These are phyloP conservation scores for Citrus reticulata DNA, from an alignment of 345 rosid species.

Conservation along the genomic window DNA sequence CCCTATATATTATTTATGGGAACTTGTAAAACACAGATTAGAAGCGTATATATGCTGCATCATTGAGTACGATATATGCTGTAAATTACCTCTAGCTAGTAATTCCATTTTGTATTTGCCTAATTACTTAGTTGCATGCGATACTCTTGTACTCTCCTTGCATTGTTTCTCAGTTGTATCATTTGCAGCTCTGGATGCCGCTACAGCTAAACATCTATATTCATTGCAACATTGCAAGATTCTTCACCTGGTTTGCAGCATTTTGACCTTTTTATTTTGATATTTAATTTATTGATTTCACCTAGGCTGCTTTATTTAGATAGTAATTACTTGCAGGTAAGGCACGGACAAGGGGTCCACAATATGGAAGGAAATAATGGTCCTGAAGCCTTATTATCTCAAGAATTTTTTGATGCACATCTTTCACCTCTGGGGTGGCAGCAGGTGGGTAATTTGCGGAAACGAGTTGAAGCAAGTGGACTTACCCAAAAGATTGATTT, in stretches of 20 bases:
- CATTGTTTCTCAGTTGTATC: constrained; percentile 3
- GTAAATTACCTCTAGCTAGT: not conserved
- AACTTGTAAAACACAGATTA: not conserved
- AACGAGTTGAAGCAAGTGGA: constrained; percentile 34
- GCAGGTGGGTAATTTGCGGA: constrained; percentile 45
- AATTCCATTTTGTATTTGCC: not conserved
- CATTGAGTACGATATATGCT: not conserved
- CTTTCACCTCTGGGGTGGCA: constrained; percentile 56
- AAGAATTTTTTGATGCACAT: constrained; percentile 54
- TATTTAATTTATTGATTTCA: not conserved
- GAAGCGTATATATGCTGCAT: not conserved
- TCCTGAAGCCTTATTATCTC: constrained; percentile 38
- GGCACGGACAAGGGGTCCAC: constrained; percentile 74
- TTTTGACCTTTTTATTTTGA: no score
- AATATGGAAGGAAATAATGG: constrained; percentile 50
- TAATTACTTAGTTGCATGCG: not conserved
- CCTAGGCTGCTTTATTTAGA: not conserved
- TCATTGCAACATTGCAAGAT: constrained; percentile 47
- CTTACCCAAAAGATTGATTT: constrained; percentile 36
- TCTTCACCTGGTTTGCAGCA: constrained; percentile 44
- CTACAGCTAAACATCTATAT: constrained; percentile 25
- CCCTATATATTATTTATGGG: not conserved
- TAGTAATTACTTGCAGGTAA: constrained; percentile 32
- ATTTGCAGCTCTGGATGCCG: constrained; percentile 30
- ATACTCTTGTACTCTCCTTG: not conserved